Evolutionary conservation across 331 rosid species (phyloP).

Genomic region (Quercus lobata): DNA sequence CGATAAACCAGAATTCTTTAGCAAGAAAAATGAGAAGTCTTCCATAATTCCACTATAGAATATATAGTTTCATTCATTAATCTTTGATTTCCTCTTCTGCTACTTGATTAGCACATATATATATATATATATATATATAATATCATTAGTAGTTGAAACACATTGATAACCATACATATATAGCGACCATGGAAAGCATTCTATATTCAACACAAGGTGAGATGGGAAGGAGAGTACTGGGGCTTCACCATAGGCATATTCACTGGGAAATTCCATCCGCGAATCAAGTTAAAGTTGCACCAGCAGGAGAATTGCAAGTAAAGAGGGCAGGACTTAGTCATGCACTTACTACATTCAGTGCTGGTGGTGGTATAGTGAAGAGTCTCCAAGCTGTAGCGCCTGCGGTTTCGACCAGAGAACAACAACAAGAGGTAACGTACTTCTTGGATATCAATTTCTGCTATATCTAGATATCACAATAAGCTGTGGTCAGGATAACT

Average conservation of each 20-base stretch:
- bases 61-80: neutral
- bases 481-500: constrained; percentile 19
- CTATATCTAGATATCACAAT: neutral
- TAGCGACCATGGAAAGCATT: constrained; percentile 29
- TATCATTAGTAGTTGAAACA: neutral
- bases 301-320: constrained; percentile 30
- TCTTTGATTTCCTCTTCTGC: neutral
- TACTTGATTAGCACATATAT: neutral
- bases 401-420: constrained; percentile 30
- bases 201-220: constrained; percentile 22
- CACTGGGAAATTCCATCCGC: constrained; percentile 6
- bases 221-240: constrained; percentile 10
- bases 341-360: constrained; percentile 12
- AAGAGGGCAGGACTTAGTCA: neutral
- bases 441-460: neutral
- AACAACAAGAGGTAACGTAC: constrained; percentile 36
- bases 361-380: neutral
- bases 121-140: neutral
- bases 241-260: constrained; percentile 25
- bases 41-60: neutral
- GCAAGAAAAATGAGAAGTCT: neutral
- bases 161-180: neutral
- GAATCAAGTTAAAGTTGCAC: constrained; percentile 8
- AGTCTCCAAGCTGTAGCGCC: constrained; percentile 24
- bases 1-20: neutral